These are phyloP conservation scores for Scopulariopsis brevicaulis DNA, from an alignment of 2,329 filamentous ascomycete genomes.

Conservation along the genomic window DNA sequence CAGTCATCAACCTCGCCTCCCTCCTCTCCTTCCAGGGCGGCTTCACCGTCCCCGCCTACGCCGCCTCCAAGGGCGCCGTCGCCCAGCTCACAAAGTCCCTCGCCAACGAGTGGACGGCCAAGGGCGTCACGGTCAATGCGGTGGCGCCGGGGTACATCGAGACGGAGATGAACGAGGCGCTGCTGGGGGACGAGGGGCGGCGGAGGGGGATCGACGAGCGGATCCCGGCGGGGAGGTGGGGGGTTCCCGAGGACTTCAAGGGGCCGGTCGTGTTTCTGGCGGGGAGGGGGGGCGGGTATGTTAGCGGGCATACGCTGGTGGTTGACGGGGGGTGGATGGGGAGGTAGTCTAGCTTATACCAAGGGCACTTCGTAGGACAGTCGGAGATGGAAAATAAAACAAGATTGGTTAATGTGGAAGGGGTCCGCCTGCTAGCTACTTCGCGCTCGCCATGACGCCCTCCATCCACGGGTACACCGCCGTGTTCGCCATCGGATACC, in stretches of 20 bases:
- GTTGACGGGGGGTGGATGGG: slow-evolving; percentile 95
- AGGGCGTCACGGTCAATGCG: slow-evolving; percentile 75
- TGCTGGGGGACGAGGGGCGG: slow-evolving; percentile 61
- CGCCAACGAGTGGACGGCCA: slow-evolving; percentile 74
- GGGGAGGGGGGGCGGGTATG: slow-evolving; percentile 65
- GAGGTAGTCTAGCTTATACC: slow-evolving; percentile 33
- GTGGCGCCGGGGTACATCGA: slow-evolving; percentile 85
- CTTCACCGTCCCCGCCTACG: slow-evolving; percentile 79
- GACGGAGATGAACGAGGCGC: slow-evolving; percentile 86
- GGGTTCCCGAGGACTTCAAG: slow-evolving; percentile 76
- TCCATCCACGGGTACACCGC: slow-evolving; percentile 53
- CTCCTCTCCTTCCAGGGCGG: slow-evolving; percentile 80
- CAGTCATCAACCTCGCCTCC: slow-evolving; percentile 76
- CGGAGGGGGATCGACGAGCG: slow-evolving; percentile 63
- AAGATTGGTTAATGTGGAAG: no score
- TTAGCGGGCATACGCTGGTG: slow-evolving; percentile 69
- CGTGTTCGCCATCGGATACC: slow-evolving; percentile 49
- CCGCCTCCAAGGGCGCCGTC: slow-evolving; percentile 75
- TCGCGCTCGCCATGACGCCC: slow-evolving; percentile 25
- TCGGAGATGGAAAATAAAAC: neutral
- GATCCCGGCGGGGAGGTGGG: slow-evolving; percentile 81
- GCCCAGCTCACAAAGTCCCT: slow-evolving; percentile 77
- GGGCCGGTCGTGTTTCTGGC: slow-evolving; percentile 70
- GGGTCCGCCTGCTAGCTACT: neutral
- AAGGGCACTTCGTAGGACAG: neutral